Evolutionary conservation across 2,329 filamentous ascomycete genomes (phyloP).

Genomic region (Fusarium multiceps): DNA sequence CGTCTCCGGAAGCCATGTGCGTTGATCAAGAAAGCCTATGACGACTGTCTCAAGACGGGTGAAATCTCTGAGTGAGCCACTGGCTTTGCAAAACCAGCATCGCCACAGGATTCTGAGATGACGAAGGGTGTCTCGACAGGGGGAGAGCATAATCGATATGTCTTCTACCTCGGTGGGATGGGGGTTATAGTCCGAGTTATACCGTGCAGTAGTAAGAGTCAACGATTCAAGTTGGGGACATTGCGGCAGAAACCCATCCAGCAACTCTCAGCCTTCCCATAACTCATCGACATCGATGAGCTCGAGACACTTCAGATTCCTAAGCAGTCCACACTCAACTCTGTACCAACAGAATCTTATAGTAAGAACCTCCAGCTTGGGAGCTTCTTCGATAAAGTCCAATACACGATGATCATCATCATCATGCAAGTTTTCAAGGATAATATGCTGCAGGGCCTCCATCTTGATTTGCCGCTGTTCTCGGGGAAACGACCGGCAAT

Average conservation of each 20-base stretch:
- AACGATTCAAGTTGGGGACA: not conserved
- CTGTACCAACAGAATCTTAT: not conserved
- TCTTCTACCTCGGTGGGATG: not conserved
- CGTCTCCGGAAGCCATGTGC: not conserved
- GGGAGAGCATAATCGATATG: not conserved
- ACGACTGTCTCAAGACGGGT: not conserved
- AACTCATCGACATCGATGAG: not conserved
- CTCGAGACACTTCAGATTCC: not conserved
- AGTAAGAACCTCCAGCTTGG: not conserved
- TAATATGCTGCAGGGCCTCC: not conserved
- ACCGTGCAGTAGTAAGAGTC: not conserved
- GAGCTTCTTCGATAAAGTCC: not conserved
- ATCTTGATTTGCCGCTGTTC: not conserved
- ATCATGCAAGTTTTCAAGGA: not conserved
- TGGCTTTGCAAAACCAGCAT: not conserved
- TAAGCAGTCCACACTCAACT: not conserved
- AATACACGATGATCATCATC: not conserved
- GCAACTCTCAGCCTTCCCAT: too few species aligned
- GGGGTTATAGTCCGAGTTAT: too few species aligned
- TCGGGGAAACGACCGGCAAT: not conserved
- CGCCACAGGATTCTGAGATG: not conserved
- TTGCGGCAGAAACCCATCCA: not conserved
- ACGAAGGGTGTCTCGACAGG: not conserved
- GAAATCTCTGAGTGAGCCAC: not conserved
- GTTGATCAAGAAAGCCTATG: too few species aligned